These are phyloP conservation scores for Entomortierella beljakovae DNA, from an alignment of 192 early-diverging fungal species.

Conservation along the genomic window DNA sequence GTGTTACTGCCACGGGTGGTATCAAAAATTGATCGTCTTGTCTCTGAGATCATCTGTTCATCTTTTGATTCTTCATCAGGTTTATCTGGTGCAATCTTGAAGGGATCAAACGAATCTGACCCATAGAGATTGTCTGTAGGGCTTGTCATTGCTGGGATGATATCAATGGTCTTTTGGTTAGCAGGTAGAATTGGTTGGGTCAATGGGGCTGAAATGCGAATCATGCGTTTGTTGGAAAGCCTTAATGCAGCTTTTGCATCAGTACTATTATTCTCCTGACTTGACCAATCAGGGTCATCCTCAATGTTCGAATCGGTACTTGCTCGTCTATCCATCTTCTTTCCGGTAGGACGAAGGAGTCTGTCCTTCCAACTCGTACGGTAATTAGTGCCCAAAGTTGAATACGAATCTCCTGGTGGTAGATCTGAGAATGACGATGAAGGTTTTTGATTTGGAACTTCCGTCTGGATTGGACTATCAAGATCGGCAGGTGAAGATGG, in stretches of 20 bases:
- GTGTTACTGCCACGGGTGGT: background rate
- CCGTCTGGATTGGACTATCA: background rate
- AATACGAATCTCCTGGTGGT: background rate
- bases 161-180: constrained; percentile 10
- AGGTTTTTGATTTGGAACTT: constrained; percentile 16
- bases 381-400: constrained; percentile 8
- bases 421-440: constrained; percentile 30
- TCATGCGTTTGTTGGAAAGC: background rate
- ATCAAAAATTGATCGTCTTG: constrained; percentile 1
- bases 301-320: constrained; percentile 30
- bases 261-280: background rate
- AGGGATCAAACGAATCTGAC: constrained; percentile 26
- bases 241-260: background rate
- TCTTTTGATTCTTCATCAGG: background rate
- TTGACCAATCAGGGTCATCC: constrained; percentile 34
- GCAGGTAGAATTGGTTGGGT: constrained; percentile 17
- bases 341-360: constrained; percentile 19
- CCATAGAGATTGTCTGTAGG: constrained; percentile 30
- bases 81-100: constrained; percentile 10
- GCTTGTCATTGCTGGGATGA: constrained; percentile 16
- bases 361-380: constrained; percentile 40
- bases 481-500: background rate
- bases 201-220: constrained; percentile 14
- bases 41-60: background rate
- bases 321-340: constrained; percentile 14